phyloP scores from a whole-genome alignment of 495 filamentous ascomycete species.

The Neurospora sp. region DNA sequence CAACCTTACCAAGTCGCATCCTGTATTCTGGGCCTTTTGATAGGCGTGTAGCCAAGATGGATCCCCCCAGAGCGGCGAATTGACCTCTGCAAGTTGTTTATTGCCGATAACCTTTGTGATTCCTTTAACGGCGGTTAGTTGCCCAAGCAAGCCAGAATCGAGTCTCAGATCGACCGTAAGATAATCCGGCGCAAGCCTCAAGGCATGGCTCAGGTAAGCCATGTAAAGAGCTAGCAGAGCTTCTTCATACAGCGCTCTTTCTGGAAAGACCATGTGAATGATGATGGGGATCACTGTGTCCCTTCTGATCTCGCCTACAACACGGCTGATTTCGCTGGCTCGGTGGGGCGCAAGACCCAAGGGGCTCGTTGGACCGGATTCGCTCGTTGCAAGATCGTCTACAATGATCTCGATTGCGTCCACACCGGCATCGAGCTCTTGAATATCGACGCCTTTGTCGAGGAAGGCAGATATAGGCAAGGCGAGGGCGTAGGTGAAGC shows the following conservation, averaged over 20 bases:
- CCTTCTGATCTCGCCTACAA: slow-evolving; percentile 43
- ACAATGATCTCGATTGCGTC: slow-evolving; percentile 61
- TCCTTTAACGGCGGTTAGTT: slow-evolving; percentile 43
- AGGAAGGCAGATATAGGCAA: slow-evolving; percentile 46
- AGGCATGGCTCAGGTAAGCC: slow-evolving; percentile 46
- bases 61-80: slow-evolving; percentile 45
- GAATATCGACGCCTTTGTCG: slow-evolving; percentile 37
- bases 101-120: slow-evolving; percentile 58
- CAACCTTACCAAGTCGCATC: slow-evolving; percentile 54
- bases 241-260: slow-evolving; percentile 14
- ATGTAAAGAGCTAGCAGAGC: slow-evolving; percentile 38
- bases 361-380: slow-evolving; percentile 27
- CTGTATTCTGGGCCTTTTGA: slow-evolving; percentile 43
- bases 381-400: slow-evolving; percentile 36
- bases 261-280: slow-evolving; percentile 45
- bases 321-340: slow-evolving; percentile 40
- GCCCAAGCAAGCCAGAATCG: slow-evolving; percentile 31
- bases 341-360: slow-evolving; percentile 35
- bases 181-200: slow-evolving; percentile 60
- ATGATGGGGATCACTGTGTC: slow-evolving; percentile 55
- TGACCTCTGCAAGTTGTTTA: slow-evolving; percentile 30
- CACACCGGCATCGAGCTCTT: slow-evolving; percentile 51
- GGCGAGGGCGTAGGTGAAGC: slow-evolving; percentile 56
- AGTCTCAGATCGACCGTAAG: slow-evolving; percentile 51
- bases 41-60: slow-evolving; percentile 42